Conservation (phyloP, 768 basidiomycete genomes). For the Candolleomyces efflorescens region DNA sequence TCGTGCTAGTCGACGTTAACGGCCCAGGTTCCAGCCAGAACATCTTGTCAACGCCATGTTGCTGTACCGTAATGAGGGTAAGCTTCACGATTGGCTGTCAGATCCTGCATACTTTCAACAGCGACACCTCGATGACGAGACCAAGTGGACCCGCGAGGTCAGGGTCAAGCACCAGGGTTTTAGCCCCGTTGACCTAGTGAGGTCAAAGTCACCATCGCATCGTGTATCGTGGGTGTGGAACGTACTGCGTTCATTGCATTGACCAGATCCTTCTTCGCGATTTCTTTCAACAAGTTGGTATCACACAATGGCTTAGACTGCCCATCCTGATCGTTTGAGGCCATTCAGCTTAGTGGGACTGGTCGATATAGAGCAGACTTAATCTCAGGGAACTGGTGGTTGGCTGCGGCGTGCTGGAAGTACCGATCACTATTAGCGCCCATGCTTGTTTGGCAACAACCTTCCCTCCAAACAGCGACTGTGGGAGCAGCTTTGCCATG, state of each 20-base stretch:
- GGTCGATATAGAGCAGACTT: background rate
- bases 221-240: conserved; percentile 9
- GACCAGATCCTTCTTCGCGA: conserved; percentile 75
- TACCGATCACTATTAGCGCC: too few species aligned
- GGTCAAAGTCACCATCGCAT: conserved; percentile 2
- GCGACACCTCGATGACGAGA: conserved; percentile 88
- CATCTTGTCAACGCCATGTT: conserved; percentile 99
- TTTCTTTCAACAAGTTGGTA: conserved; percentile 66
- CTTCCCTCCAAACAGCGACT: too few species aligned
- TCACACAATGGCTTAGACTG: conserved; percentile 42
- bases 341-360: background rate
- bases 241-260: conserved; percentile 81
- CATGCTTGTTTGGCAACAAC: too few species aligned
- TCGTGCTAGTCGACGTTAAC: conserved; percentile 75
- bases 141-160: conserved; percentile 88
- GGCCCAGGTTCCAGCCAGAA: conserved; percentile 96
- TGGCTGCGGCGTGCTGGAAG: too few species aligned
- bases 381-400: too few species aligned
- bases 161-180: conserved; percentile 93
- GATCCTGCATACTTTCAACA: conserved; percentile 70
- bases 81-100: background rate
- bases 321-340: conserved; percentile 1
- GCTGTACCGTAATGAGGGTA: conserved; percentile 40
- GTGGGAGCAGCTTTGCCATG: too few species aligned
- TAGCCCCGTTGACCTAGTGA: conserved; percentile 80